Base-by-base conservation (phyloP, 306 rosid species). In the Pyrus communis region DNA sequence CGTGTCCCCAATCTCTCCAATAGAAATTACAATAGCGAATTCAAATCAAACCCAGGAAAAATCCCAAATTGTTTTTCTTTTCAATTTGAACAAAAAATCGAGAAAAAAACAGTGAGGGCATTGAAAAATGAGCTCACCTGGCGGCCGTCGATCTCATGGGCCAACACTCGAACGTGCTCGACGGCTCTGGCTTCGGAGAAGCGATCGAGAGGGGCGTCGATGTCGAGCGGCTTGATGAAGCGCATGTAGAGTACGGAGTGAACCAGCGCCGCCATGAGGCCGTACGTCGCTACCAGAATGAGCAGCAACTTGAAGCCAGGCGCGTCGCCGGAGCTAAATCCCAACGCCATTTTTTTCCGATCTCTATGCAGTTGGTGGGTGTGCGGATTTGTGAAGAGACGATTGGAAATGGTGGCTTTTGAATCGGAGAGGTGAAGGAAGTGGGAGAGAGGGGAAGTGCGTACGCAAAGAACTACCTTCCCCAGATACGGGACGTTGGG, bases 141-240 rank as follows among this genome's bases (percentile, higher is more conserved):
- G 78, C 98, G 98, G 66, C 97, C 96, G n/a, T 82, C 87, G 89
- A 96, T 96, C 81, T 92, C 96, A 49, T 96, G 75, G 57, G 99
- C 76, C 86, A 96, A 77, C 12, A 88, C 35, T 13, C 97, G 92
- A 17, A 96, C 85, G 23, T 96, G 99, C 43, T 91, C 76, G 43
- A 92, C 60, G 31, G 99, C 90, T 83, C 99, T 86, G 31, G 83
- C 98, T 83, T 92, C 99, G 1, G 99, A 96, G 83, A 96, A 95
- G 17, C 83, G 93, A 84, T 91, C 83, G 45, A 83, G 88, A 31
- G 99, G 99, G 23, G 97, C 99, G 54, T 92, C 87, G 70, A 62
- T 45, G 40, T 52, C 86, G 31, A 92, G 96, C 11, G 97, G 98
- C 59, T 59, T 82, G 22, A 95, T 73, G 86, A 92, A 89, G 88